A percentile compares a stretch with the other conserved stretches of the same genome.
Evolutionary conservation across 805 yeast genomes (phyloP).

Genomic region (Crinitomyces ghanaensis): DNA sequence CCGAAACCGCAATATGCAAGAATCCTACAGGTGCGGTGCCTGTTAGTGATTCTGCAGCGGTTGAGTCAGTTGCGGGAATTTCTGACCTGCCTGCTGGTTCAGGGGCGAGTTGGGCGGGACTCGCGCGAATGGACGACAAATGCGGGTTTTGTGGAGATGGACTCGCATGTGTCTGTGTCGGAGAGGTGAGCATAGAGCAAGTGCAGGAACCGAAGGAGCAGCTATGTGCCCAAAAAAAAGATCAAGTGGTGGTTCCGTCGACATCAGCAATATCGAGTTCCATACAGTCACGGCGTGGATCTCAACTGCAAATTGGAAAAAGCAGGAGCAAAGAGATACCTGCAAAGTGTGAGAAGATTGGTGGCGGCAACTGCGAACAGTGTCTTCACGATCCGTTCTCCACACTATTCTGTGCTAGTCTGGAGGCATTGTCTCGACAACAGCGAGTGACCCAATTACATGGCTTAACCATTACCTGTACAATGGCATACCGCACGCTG

Average conservation of each 20-base stretch:
- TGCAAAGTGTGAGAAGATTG: background rate
- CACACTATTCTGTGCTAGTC: constrained; percentile 64
- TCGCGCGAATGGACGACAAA: constrained; percentile 28
- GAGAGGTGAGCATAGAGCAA: constrained; percentile 28
- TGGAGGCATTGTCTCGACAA: constrained; percentile 5
- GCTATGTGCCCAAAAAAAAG: constrained; percentile 1
- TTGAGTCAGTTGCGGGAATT: background rate
- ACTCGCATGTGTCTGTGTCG: constrained; percentile 86
- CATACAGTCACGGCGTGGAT: background rate
- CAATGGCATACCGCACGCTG: constrained; percentile 66
- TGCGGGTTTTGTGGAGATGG: constrained; percentile 93
- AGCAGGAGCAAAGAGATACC: background rate
- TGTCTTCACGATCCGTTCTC: background rate
- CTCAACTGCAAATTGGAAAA: background rate
- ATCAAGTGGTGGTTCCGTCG: background rate
- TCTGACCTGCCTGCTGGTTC: background rate
- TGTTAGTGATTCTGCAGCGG: background rate
- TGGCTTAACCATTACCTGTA: constrained; percentile 56
- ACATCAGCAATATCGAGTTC: background rate
- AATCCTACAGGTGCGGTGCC: background rate
- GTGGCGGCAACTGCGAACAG: background rate
- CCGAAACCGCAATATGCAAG: background rate
- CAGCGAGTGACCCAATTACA: background rate
- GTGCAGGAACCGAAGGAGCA: background rate
- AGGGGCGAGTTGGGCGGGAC: background rate